Evolutionary conservation across 495 filamentous ascomycete species (phyloP), one percentile per base, ranked within the genome.

Genomic region (Neurospora tetraspora): DNA sequence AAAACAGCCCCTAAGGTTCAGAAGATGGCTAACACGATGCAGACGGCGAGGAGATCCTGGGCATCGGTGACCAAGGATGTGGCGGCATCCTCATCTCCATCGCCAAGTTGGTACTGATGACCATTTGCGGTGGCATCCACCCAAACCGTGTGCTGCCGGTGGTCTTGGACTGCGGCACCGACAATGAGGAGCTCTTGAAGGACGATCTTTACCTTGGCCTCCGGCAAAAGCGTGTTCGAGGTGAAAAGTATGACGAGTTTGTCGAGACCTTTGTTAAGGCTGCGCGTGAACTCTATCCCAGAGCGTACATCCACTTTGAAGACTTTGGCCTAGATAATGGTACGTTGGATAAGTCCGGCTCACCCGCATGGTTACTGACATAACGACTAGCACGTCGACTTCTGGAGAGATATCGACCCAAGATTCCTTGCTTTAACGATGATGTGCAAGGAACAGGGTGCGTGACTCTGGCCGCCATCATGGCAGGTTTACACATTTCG

Each of bases 371-470:
- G 12, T 59, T 14, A 39, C 14, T 37, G 23, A 53, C 38, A 27
- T 23, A 5, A 59, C 5, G 4, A 43, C n/a, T 69, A 87, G 81
- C 81, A 39, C 80, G 90, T 39, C 85, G 91, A 23, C 88, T 97
- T 5, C 83, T 97, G 9, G 91, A 97, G 71, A 89, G 87, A 40
- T 96, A 93, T 75, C 84, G 89, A 6, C 83, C 89, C 0, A 73
- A 91, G 27, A 89, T 96, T 7, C 84, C 94, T 0, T 97, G 93
- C 79, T 96, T 97, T 85, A 97, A 97, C 73, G 94, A 97, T 70
- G 94, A 97, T 80, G 90, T 97, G 1, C 94, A 97, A 78, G 94
- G 94, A 3, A 97, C 94, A 1, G 94, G 94, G 0, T 93, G 91
- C 42, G 93, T 97, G 3, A 96, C 94, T 0, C 83, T 97, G 5